Percentiles rank a stretch among this genome's conserved stretches.
Evolutionary conservation across 1,284 basidiomycete species (phyloP).

Genomic region (Trichosporon sp.): DNA sequence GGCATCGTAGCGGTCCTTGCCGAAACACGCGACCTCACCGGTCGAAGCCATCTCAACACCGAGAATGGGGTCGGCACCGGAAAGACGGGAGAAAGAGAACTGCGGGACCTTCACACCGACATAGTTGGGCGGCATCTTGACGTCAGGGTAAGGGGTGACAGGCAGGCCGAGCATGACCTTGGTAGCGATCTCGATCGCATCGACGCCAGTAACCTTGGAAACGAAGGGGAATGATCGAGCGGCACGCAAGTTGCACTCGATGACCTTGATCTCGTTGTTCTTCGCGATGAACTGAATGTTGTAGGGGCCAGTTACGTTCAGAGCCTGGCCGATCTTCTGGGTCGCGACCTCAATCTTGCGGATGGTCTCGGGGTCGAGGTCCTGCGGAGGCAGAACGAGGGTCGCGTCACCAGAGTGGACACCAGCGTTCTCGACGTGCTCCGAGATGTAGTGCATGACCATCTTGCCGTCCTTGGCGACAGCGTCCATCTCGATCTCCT

Average conservation of each 20-base stretch:
- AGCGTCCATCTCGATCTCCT: constrained; percentile 99
- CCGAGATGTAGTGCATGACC: constrained; percentile 98
- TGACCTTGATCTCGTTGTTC: constrained; percentile 99
- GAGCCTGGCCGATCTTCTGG: constrained; percentile 92
- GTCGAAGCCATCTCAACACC: constrained; percentile 99
- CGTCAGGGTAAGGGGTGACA: constrained; percentile 83
- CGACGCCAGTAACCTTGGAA: constrained; percentile 93
- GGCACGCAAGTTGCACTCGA: constrained; percentile 97
- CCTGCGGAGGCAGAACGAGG: constrained; percentile 94
- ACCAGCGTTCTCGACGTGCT: constrained; percentile 98
- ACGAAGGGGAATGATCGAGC: constrained; percentile 99
- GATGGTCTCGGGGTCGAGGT: constrained; percentile 93
- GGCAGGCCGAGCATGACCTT: constrained; percentile 93
- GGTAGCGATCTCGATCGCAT: constrained; percentile 97
- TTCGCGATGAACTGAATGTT: constrained; percentile 99
- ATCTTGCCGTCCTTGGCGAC: constrained; percentile 95
- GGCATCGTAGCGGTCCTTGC: constrained; percentile 94
- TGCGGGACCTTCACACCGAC: constrained; percentile 98
- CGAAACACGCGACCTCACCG: constrained; percentile 97
- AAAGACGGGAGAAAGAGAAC: constrained; percentile 93
- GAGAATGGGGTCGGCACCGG: constrained; percentile 94
- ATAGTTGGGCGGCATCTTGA: constrained; percentile 80
- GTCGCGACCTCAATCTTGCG: constrained; percentile 94
- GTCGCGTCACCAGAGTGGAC: constrained; percentile 98
- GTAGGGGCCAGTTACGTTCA: constrained; percentile 97